Conservation (phyloP, 2,329 filamentous ascomycete genomes). For the Colletotrichum sp. region DNA sequence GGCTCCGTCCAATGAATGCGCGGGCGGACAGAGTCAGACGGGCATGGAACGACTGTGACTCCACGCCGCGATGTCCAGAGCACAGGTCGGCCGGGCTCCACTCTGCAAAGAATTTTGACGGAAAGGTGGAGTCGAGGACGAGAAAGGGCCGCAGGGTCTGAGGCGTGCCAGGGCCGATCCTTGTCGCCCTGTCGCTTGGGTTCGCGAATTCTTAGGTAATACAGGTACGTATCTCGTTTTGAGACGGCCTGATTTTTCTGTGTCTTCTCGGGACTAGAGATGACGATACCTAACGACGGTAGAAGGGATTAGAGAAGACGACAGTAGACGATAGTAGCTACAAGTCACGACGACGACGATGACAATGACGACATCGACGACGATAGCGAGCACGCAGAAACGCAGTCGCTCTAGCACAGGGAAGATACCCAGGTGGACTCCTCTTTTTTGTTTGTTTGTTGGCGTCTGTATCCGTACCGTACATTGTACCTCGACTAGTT, state of each 20-base stretch:
- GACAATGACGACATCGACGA: background rate
- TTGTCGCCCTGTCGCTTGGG: background rate
- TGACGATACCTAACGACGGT: background rate
- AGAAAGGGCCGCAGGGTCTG: background rate
- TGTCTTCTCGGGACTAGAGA: background rate
- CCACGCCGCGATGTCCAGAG: slow-evolving; percentile 5
- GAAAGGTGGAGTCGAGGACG: slow-evolving; percentile 10
- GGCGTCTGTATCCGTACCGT: background rate
- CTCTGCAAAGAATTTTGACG: slow-evolving; percentile 22
- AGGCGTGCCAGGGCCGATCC: background rate
- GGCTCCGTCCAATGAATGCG: background rate
- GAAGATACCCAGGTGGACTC: background rate
- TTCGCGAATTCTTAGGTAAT: background rate
- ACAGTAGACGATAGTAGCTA: background rate
- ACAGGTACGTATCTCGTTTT: background rate
- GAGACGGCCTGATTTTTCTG: background rate
- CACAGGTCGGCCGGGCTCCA: background rate
- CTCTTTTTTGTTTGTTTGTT: background rate
- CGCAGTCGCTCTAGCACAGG: background rate
- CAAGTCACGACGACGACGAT: background rate
- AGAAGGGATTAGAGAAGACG: background rate
- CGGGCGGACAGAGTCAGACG: background rate
- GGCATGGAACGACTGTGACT: background rate
- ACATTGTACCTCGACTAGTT: background rate
- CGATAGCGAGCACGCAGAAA: background rate